These are phyloP conservation scores for Meyerozyma elateridarum DNA, from an alignment of 1,139 yeast species.

Conservation along the genomic window DNA sequence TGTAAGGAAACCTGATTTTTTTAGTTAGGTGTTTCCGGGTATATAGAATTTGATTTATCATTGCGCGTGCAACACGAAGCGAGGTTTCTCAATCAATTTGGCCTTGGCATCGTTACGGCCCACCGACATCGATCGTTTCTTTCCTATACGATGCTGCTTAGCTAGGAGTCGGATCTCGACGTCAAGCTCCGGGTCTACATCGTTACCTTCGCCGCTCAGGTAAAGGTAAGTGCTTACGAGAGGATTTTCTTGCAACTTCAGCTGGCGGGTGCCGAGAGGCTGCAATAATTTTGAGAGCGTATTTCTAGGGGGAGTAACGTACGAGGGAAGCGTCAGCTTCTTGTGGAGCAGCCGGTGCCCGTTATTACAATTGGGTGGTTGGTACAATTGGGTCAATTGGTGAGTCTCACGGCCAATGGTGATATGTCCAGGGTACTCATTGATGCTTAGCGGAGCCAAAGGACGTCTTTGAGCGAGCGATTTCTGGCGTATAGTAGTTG, in stretches of 20 bases:
- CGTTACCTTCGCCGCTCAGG: not conserved
- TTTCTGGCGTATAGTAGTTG: conserved; percentile 13
- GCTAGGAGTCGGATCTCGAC: conserved; percentile 1
- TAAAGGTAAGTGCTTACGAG: conserved; percentile 3
- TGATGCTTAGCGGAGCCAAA: conserved; percentile 28
- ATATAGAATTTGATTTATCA: no score
- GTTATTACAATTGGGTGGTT: conserved; percentile 29
- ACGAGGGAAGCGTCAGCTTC: conserved; percentile 27
- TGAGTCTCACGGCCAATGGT: conserved; percentile 5
- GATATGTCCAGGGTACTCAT: conserved; percentile 33
- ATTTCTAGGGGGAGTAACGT: conserved; percentile 31
- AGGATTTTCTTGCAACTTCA: conserved; percentile 1
- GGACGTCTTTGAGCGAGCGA: conserved; percentile 22
- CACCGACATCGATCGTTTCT: conserved; percentile 13
- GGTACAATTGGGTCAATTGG: conserved; percentile 11
- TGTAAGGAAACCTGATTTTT: no score
- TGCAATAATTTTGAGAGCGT: no score
- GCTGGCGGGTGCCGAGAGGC: no score
- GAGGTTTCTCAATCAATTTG: conserved; percentile 10
- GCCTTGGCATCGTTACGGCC: conserved; percentile 13
- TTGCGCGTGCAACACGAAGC: no score
- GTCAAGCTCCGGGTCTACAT: conserved; percentile 3
- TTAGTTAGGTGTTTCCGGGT: no score
- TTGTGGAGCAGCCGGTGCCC: conserved; percentile 34
- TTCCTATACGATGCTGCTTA: conserved; percentile 1